phyloP scores from a whole-genome alignment of 805 yeast species.

The Grigorovia yakushimaensis region DNA sequence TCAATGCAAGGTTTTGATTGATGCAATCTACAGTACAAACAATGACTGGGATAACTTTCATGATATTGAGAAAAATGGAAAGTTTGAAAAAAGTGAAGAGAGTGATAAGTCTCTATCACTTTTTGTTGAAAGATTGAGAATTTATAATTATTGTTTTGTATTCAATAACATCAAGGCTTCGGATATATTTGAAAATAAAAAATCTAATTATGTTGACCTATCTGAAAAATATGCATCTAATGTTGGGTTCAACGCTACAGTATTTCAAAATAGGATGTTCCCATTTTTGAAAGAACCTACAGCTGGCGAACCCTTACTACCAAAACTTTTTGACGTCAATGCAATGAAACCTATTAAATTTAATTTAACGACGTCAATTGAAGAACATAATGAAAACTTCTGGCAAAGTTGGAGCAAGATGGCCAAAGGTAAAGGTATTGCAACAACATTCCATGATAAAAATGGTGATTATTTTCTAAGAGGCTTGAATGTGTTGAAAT shows the following conservation, averaged over 20 bases:
- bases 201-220: background rate
- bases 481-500: slow-evolving; percentile 34
- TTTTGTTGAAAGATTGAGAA: slow-evolving; percentile 12
- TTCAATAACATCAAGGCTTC: slow-evolving; percentile 3
- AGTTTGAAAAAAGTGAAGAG: background rate
- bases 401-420: slow-evolving; percentile 14
- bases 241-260: slow-evolving; percentile 1
- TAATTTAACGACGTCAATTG: background rate
- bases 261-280: slow-evolving; percentile 18
- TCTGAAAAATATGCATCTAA: background rate
- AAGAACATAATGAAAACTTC: slow-evolving; percentile 6
- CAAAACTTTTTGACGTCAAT: background rate
- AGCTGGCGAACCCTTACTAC: background rate
- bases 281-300: slow-evolving; percentile 9
- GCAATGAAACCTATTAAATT: background rate
- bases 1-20: background rate
- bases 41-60: background rate
- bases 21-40: background rate
- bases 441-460: slow-evolving; percentile 13
- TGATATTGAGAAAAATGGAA: background rate
- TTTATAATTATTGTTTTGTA: slow-evolving; percentile 13
- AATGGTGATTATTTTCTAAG: slow-evolving; percentile 23
- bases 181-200: background rate
- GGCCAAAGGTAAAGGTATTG: slow-evolving; percentile 13
- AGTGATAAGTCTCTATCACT: background rate